Evolutionary conservation across 2,329 filamentous ascomycete genomes (phyloP), one percentile per base, ranked within the genome.

Genomic region (Aspergillus novofumigatus): DNA sequence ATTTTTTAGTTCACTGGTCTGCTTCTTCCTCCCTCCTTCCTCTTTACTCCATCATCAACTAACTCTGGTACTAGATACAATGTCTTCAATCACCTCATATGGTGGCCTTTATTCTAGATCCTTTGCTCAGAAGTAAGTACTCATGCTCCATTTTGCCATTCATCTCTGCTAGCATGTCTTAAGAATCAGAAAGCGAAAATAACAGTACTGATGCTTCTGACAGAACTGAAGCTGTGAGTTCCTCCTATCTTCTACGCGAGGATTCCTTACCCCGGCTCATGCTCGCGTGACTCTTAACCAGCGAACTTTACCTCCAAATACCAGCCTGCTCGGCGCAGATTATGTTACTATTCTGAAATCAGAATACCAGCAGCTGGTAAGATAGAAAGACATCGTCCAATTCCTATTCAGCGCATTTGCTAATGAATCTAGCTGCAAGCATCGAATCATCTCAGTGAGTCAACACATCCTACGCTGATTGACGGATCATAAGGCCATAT

Each of bases 331-430:
- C 17, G 62, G 67, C 56, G 53, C 72, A 42, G 68, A 72, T 25
- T 76, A 75, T 59, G 77, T 89, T 49, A 81, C 78, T 56, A 81
- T 91, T 54, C 75, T 82, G 41, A 84, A 80, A 66, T 70, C 74
- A 51, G 86, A 91, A 67, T 84, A 91, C 72, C 80, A 86, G 51
- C 72, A 71, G 51, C 77, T 91, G 59, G 78, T 86, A 63, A 71
- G 80, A 56, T 7, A 17, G 14, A 23, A 9, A 61, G 65, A 54
- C 32, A 23, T 44, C 38, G 17, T 47, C 29, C 35, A 32, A 21
- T 14, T 26, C 25, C 26, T 44, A 25, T n/a, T 41, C 29, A 38
- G 17, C 32, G 20, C 20, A 51, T n/a, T n/a, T 41, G 32, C 48
- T 56, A 41, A 54, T 49, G 26, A n/a, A 32, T 20, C 20, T 26